A percentile compares a stretch with the other conserved stretches of the same genome.
Evolutionary conservation across 2,329 filamentous ascomycete genomes (phyloP).

Genomic region (Neocucurbitaria cava): DNA sequence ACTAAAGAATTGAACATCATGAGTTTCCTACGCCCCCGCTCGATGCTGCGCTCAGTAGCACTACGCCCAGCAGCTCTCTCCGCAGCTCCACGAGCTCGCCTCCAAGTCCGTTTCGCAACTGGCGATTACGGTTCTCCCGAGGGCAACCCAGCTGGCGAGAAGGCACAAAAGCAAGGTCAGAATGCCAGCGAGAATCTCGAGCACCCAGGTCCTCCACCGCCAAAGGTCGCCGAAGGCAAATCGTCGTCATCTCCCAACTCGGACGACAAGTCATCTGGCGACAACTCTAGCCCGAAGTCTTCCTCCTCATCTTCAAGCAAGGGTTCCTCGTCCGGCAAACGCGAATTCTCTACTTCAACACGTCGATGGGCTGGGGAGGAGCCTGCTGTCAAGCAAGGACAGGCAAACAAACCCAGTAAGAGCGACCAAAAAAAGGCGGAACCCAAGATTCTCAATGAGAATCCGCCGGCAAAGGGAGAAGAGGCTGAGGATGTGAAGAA

Average conservation of each 20-base stretch:
- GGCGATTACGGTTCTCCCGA: conserved; percentile 53
- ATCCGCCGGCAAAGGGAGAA: conserved; percentile 39
- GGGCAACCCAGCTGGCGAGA: conserved; percentile 53
- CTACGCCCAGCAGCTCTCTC: conserved; percentile 30
- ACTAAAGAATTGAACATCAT: conserved; percentile 23
- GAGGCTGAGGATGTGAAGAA: conserved; percentile 50
- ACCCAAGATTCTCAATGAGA: conserved; percentile 53
- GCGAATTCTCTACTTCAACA: conserved; percentile 19
- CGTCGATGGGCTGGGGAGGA: conserved; percentile 19
- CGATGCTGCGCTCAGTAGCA: conserved; percentile 38
- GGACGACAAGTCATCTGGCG: conserved; percentile 13
- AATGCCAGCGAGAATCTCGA: conserved; percentile 50
- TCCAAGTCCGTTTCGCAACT: conserved; percentile 45
- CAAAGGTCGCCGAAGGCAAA: conserved; percentile 49
- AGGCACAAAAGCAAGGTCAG: conserved; percentile 52
- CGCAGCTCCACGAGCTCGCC: conserved; percentile 32
- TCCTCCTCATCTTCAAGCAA: conserved; percentile 13
- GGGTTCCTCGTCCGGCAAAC: conserved; percentile 14
- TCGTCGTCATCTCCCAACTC: conserved; percentile 39
- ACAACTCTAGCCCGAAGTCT: conserved; percentile 11
- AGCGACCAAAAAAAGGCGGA: conserved; percentile 45
- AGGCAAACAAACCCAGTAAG: conserved; percentile 15
- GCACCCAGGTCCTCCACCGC: conserved; percentile 55
- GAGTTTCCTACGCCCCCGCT: conserved; percentile 38
- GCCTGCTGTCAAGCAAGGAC: conserved; percentile 17